Evolutionary conservation across 176 grass and related monocot species (phyloP).

Genomic region (Musa troglodytarum): DNA sequence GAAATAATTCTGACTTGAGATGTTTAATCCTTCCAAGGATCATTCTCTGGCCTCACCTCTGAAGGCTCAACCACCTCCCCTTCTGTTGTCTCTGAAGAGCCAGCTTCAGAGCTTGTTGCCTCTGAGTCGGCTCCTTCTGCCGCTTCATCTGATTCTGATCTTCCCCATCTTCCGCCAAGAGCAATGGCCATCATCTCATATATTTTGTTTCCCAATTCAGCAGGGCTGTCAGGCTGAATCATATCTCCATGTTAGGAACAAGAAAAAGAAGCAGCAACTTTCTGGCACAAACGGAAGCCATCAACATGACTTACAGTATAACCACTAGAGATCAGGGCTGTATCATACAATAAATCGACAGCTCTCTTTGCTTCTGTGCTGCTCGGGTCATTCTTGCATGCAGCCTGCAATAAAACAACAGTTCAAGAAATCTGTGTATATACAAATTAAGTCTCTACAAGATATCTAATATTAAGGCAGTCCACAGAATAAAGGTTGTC

Average conservation of each 20-base stretch:
- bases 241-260: background rate
- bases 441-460: no score
- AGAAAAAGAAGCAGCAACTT: background rate
- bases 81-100: conserved; percentile 9
- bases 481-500: no score
- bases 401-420: conserved; percentile 36
- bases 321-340: conserved; percentile 95
- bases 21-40: conserved; percentile 72
- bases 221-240: conserved; percentile 70
- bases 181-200: conserved; percentile 96
- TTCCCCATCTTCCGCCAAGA: conserved; percentile 90
- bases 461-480: no score
- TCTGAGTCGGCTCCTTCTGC: conserved; percentile 5
- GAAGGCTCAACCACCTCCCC: conserved; percentile 71
- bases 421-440: background rate
- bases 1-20: background rate
- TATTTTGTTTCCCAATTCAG: conserved; percentile 88
- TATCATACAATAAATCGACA: conserved; percentile 77
- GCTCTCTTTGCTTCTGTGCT: conserved; percentile 77
- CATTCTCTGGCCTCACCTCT: conserved; percentile 69
- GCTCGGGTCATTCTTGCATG: conserved; percentile 85
- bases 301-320: conserved; percentile 51
- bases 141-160: conserved; percentile 23
- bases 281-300: background rate
- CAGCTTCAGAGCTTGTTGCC: background rate